A percentile compares a stretch with the other conserved stretches of the same genome.
Evolutionary conservation across 2,329 filamentous ascomycete species (phyloP).

Genomic region (Nothophaeocryptopus gaeumannii): DNA sequence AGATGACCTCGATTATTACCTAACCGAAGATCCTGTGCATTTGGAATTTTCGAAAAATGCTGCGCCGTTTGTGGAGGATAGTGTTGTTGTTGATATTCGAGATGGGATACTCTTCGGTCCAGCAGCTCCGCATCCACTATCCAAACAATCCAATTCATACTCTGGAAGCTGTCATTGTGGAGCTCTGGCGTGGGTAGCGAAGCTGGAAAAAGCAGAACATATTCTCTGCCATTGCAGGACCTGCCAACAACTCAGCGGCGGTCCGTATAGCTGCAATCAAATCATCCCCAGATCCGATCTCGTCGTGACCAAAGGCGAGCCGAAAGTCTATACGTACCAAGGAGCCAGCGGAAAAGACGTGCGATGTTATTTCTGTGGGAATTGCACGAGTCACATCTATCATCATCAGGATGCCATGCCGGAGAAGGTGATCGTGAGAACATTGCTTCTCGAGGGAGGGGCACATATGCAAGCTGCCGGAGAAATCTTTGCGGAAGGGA

Average conservation of each 20-base stretch:
- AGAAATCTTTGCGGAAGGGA: slow-evolving; percentile 41
- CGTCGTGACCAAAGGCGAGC: slow-evolving; percentile 28
- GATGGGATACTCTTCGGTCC: slow-evolving; percentile 36
- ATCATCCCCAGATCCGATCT: slow-evolving; percentile 34
- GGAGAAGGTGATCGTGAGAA: slow-evolving; percentile 41
- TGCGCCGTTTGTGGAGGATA: slow-evolving; percentile 34
- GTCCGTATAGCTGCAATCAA: slow-evolving; percentile 38
- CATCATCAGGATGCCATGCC: slow-evolving; percentile 42
- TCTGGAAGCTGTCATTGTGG: slow-evolving; percentile 36
- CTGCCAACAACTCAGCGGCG: slow-evolving; percentile 37
- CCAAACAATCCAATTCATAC: slow-evolving; percentile 22
- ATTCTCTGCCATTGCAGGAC: slow-evolving; percentile 39
- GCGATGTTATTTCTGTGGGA: slow-evolving; percentile 39
- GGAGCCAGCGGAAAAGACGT: slow-evolving; percentile 38
- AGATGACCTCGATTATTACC: slow-evolving; percentile 36
- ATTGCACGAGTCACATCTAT: slow-evolving; percentile 42
- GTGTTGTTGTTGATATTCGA: slow-evolving; percentile 35
- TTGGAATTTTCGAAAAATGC: slow-evolving; percentile 31
- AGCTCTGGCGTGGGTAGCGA: slow-evolving; percentile 29
- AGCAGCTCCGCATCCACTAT: slow-evolving; percentile 13
- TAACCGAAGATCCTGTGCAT: slow-evolving; percentile 34
- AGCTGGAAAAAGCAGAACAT: slow-evolving; percentile 28
- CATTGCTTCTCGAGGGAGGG: slow-evolving; percentile 38
- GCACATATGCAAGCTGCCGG: slow-evolving; percentile 34
- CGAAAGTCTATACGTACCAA: slow-evolving; percentile 34